Percentiles rank a stretch among this genome's conserved stretches.
Conservation (phyloP, 768 basidiomycete species). For the Ephemerocybe angulata region DNA sequence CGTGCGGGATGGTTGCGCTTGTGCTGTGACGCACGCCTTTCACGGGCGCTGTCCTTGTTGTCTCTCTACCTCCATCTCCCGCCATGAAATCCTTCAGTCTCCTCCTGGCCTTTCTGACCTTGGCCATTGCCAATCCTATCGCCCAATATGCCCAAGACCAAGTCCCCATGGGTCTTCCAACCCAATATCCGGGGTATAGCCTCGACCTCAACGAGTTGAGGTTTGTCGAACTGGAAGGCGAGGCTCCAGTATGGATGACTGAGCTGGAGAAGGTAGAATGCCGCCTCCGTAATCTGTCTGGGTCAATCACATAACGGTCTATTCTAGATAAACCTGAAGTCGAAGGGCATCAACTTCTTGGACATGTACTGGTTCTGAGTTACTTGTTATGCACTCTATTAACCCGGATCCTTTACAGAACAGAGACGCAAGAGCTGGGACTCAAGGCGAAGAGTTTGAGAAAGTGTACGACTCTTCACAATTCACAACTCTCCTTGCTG, state of each 20-base stretch:
- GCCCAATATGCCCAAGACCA: conserved; percentile 30
- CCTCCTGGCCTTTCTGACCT: conserved; percentile 42
- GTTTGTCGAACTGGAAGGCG: conserved; percentile 71
- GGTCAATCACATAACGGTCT: conserved; percentile 10
- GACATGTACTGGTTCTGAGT: conserved; percentile 58
- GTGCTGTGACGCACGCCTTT: too few relatives aligned
- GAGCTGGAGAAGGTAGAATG: conserved; percentile 79
- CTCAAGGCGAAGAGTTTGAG: conserved; percentile 32
- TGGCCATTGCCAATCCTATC: conserved; percentile 41
- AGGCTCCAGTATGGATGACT: conserved; percentile 74
- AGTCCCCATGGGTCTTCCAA: conserved; percentile 30
- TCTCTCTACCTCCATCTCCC: conserved; percentile 8
- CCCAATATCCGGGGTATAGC: conserved; percentile 54
- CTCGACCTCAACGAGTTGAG: conserved; percentile 70
- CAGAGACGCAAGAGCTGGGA: conserved; percentile 67
- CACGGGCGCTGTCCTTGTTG: neutral
- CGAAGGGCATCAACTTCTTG: conserved; percentile 77
- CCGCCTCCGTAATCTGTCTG: conserved; percentile 1
- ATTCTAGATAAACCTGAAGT: conserved; percentile 69
- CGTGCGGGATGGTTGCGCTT: too few relatives aligned
- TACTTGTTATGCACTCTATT: conserved; percentile 12
- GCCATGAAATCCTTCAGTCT: conserved; percentile 49
- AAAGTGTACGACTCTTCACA: conserved; percentile 21
- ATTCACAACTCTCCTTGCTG: conserved; percentile 7
- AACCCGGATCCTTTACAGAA: conserved; percentile 39